Evolutionary conservation across 768 basidiomycete genomes (phyloP).

Genomic region (Galerina marginata): DNA sequence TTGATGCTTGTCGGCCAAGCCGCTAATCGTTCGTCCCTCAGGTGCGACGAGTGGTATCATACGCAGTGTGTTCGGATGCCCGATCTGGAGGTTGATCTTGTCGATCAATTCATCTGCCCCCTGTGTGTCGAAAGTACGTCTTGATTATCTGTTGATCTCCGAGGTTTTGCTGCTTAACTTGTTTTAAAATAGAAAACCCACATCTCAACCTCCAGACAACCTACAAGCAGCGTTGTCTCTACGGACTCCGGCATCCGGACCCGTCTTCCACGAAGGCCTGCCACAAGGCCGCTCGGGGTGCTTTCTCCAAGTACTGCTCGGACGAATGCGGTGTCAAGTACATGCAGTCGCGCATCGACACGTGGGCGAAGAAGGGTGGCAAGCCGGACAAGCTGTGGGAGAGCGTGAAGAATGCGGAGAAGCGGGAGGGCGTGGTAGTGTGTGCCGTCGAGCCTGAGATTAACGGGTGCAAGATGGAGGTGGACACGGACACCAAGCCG

Average conservation of each 20-base stretch:
- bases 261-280: constrained; percentile 72
- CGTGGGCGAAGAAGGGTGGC: constrained; percentile 67
- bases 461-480: constrained; percentile 25
- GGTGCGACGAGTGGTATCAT: constrained; percentile 97
- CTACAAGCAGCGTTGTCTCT: constrained; percentile 81
- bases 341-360: constrained; percentile 68
- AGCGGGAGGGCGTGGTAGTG: constrained; percentile 73
- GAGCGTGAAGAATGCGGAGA: constrained; percentile 69
- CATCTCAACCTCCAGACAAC: constrained; percentile 69
- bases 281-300: constrained; percentile 79
- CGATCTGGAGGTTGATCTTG: constrained; percentile 82
- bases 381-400: constrained; percentile 74
- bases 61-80: constrained; percentile 83
- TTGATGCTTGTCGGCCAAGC: not conserved
- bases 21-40: constrained; percentile 29
- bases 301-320: constrained; percentile 91
- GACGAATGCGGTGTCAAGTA: constrained; percentile 83
- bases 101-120: constrained; percentile 93
- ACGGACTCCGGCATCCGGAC: constrained; percentile 66
- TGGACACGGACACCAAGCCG: constrained; percentile 25
- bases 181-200: constrained; percentile 53
- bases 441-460: constrained; percentile 38
- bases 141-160: not conserved
- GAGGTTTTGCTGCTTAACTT: not conserved
- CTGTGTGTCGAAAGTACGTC: constrained; percentile 75